These are phyloP conservation scores for Chaetomium sp. DNA, from an alignment of 2,329 filamentous ascomycete genomes.

Conservation along the genomic window DNA sequence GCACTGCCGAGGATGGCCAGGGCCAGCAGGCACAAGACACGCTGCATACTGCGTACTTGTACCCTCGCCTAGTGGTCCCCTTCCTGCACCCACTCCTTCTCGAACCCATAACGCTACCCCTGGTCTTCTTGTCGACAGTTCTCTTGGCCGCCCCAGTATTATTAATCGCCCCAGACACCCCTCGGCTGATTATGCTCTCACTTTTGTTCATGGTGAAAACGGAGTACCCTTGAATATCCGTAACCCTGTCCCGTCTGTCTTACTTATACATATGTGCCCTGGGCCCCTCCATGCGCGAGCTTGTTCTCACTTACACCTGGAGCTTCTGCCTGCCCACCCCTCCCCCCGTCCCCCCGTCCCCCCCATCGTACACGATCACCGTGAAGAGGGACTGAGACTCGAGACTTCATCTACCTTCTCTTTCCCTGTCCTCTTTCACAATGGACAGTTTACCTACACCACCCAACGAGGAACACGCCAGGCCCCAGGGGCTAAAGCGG, in stretches of 20 bases:
- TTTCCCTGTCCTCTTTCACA: constrained; percentile 1
- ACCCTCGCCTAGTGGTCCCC: constrained; percentile 5
- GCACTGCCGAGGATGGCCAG: constrained; percentile 16
- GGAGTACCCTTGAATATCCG: constrained; percentile 1
- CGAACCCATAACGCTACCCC: background rate
- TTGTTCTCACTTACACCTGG: constrained; percentile 10
- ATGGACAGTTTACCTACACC: constrained; percentile 59
- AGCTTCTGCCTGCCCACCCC: background rate
- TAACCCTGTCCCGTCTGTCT: background rate
- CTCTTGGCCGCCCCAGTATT: constrained; percentile 27
- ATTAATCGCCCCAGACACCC: constrained; percentile 32
- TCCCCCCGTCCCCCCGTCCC: background rate
- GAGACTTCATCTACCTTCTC: background rate
- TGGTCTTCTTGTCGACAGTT: background rate
- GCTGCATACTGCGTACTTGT: constrained; percentile 13
- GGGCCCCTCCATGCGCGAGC: background rate
- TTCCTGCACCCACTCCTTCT: constrained; percentile 21
- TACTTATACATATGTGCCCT: constrained; percentile 12
- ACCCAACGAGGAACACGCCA: constrained; percentile 51
- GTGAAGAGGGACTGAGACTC: background rate
- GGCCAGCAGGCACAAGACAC: constrained; percentile 1
- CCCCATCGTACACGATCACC: background rate
- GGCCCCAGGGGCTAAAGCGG: constrained; percentile 43
- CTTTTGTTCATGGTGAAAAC: constrained; percentile 5
- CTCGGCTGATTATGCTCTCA: constrained; percentile 25